Percentiles rank a stretch among this genome's conserved stretches.
Conservation (phyloP, 192 early-diverging fungal genomes). For the Gigaspora rosea region DNA sequence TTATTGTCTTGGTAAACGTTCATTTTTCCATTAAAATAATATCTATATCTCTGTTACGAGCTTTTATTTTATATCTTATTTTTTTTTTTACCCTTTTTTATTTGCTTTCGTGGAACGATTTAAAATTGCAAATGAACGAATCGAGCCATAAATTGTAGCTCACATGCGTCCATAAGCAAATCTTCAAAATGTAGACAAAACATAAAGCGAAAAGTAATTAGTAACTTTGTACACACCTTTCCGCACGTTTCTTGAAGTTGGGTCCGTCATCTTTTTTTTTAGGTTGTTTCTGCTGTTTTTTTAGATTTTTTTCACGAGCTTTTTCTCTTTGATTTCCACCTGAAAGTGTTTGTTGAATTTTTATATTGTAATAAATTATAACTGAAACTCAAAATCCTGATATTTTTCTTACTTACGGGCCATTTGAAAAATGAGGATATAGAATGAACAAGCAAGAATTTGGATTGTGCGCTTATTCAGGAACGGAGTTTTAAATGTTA, state of each 20-base stretch:
- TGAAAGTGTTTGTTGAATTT: constrained; percentile 5
- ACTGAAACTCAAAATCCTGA: neutral
- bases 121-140: too few relatives aligned
- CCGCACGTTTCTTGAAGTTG: constrained; percentile 45
- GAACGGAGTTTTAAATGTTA: too few relatives aligned
- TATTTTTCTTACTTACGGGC: neutral
- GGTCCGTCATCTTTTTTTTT: constrained; percentile 36
- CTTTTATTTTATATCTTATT: too few relatives aligned
- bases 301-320: constrained; percentile 49
- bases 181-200: neutral
- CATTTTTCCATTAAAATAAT: too few relatives aligned
- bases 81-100: too few relatives aligned
- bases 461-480: too few relatives aligned
- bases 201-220: neutral
- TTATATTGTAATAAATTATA: neutral
- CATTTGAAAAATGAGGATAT: neutral
- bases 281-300: constrained; percentile 41
- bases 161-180: too few relatives aligned
- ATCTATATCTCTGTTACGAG: too few relatives aligned
- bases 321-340: constrained; percentile 58
- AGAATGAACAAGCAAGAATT: too few relatives aligned
- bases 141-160: too few relatives aligned
- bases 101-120: too few relatives aligned
- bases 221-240: constrained; percentile 38
- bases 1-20: too few relatives aligned